Conservation (phyloP, 495 filamentous ascomycete genomes). For the Talaromyces stipitatus region DNA sequence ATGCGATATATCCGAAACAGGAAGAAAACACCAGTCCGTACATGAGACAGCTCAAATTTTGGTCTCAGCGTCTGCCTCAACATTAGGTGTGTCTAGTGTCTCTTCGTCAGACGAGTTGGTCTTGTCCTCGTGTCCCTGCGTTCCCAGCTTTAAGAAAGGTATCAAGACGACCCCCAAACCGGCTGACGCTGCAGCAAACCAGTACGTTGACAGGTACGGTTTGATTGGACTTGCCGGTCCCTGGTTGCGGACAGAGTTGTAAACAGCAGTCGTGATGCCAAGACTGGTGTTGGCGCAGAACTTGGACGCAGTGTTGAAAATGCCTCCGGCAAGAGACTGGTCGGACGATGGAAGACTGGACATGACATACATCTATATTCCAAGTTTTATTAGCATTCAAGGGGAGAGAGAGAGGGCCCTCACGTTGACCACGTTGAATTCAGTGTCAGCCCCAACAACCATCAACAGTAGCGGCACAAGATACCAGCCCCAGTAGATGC, state of each 20-base stretch:
- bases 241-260: slow-evolving; percentile 13
- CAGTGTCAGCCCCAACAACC: slow-evolving; percentile 47
- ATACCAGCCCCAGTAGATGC: slow-evolving; percentile 49
- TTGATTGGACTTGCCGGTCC: slow-evolving; percentile 13
- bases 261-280: slow-evolving; percentile 24
- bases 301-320: slow-evolving; percentile 29
- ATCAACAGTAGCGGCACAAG: slow-evolving; percentile 45
- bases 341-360: slow-evolving; percentile 22
- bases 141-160: slow-evolving; percentile 24
- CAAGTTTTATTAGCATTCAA: neutral
- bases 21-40: neutral
- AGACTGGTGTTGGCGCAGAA: slow-evolving; percentile 23
- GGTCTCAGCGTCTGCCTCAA: neutral
- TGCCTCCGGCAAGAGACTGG: slow-evolving; percentile 18
- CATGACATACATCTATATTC: slow-evolving; percentile 32
- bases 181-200: slow-evolving; percentile 22
- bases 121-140: slow-evolving; percentile 15
- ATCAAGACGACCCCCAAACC: slow-evolving; percentile 21
- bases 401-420: neutral
- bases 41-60: neutral
- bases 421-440: slow-evolving; percentile 55
- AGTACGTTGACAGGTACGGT: slow-evolving; percentile 22
- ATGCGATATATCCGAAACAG: neutral
- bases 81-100: neutral
- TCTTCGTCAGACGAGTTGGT: neutral